Base-by-base conservation (phyloP, 305 asterid species). In the Stenogyne calaminthoides region DNA sequence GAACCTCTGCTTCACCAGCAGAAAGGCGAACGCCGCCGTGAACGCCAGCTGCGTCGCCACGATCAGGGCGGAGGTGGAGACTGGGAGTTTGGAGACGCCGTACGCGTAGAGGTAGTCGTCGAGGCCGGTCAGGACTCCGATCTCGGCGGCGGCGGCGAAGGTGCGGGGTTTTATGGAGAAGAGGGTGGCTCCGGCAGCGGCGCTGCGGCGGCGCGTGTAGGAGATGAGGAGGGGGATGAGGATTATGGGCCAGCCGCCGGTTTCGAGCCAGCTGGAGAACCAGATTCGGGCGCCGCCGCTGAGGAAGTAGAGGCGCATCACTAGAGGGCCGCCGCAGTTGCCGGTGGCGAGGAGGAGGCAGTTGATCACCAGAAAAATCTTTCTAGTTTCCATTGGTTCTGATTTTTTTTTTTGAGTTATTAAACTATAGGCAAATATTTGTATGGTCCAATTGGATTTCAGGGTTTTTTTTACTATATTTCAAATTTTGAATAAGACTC, bases 31-130 rank as follows among this genome's bases (percentile, higher is more conserved):
- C 27, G 58, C 74, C 25, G 97, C 93, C 44, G 93, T 89, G 77
- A 91, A 89, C 18, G 80, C 91, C 32, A 91, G 85, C 25, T 89
- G 92, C 29, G 90, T 76, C 11, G 96, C 87, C 51, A 76, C 67
- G 27, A 91, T 76, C 2, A 91, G 81, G 6, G 93, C 64, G 1
- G 89, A 64, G 9, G 97, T 91, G 19, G 97, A 89, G 0, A 87
- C 89, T 0, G 95, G 92, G 5, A 87, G 88, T 55, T 75, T 64
- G 0, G 88, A 70, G 0, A 80, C 78, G 2, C 88, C 92, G 63
- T 73, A 75, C 0, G 88, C 87, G 80, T 83, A 85, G 11, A 88
- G 14, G 80, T 87, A 87, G 80, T 82, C 77, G 76, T 85, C 88
- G 2, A 76, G 25, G 11, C 92, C 87, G 1, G 69, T 71, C 0